Evolutionary conservation across 2,329 filamentous ascomycete genomes (phyloP).

Genomic region (Diaporthe helianthi): DNA sequence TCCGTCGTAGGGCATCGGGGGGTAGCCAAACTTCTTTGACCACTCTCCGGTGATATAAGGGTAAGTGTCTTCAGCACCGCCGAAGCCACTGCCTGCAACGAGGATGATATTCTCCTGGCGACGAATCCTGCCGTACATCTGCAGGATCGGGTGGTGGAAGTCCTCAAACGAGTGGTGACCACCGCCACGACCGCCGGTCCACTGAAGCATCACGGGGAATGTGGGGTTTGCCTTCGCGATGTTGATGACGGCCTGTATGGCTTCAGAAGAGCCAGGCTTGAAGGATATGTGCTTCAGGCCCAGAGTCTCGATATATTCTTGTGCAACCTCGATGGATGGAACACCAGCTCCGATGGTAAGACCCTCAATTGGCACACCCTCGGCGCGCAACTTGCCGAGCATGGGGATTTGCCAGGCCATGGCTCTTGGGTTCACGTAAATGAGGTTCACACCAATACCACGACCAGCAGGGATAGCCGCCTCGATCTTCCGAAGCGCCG

Average conservation of each 20-base stretch:
- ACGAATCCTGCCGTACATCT: slow-evolving; percentile 90
- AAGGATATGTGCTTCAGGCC: slow-evolving; percentile 93
- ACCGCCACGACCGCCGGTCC: slow-evolving; percentile 93
- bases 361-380: slow-evolving; percentile 90
- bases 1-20: slow-evolving; percentile 93
- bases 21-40: slow-evolving; percentile 87
- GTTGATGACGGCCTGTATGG: slow-evolving; percentile 88
- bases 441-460: slow-evolving; percentile 88
- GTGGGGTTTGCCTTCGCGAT: slow-evolving; percentile 92
- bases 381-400: slow-evolving; percentile 77
- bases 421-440: slow-evolving; percentile 87
- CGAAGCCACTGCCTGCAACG: slow-evolving; percentile 90
- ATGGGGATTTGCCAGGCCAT: slow-evolving; percentile 95
- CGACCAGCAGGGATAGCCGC: slow-evolving; percentile 82
- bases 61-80: slow-evolving; percentile 87
- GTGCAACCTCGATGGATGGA: slow-evolving; percentile 89
- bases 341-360: slow-evolving; percentile 93
- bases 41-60: slow-evolving; percentile 90
- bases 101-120: slow-evolving; percentile 87
- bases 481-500: slow-evolving; percentile 84
- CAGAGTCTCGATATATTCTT: slow-evolving; percentile 92
- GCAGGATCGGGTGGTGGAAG: slow-evolving; percentile 89
- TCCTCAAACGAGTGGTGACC: slow-evolving; percentile 96
- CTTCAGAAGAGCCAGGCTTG: slow-evolving; percentile 89
- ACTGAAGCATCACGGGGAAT: slow-evolving; percentile 93